Conservation (phyloP, 176 grass and related monocot species). For the Cymbopogon citratus region DNA sequence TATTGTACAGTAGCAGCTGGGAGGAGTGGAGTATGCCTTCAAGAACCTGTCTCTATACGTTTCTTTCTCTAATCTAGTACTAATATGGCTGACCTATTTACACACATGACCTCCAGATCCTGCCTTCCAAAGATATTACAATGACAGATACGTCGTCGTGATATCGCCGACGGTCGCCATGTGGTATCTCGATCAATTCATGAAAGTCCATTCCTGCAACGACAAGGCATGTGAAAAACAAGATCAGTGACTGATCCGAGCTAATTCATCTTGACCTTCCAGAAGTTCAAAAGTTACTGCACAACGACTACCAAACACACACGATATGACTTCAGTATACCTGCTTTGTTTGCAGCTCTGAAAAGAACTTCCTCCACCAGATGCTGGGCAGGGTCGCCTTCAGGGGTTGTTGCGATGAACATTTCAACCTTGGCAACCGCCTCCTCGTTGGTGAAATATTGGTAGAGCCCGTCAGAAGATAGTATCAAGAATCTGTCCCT, state of each 20-base stretch:
- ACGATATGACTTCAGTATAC: slow-evolving; percentile 31
- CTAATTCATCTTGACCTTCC: slow-evolving; percentile 15
- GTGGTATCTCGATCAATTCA: slow-evolving; percentile 88
- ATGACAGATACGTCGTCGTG: slow-evolving; percentile 93
- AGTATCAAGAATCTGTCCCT: slow-evolving; percentile 89
- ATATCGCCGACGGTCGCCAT: slow-evolving; percentile 79
- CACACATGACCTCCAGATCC: slow-evolving; percentile 92
- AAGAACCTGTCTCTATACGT: slow-evolving; percentile 42
- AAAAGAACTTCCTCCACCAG: slow-evolving; percentile 95
- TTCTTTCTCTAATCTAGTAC: slow-evolving; percentile 40
- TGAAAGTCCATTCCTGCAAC: slow-evolving; percentile 89
- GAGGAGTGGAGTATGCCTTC: slow-evolving; percentile 26
- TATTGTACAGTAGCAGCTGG: slow-evolving; percentile 42
- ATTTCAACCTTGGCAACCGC: slow-evolving; percentile 75
- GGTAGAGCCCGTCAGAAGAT: slow-evolving; percentile 94
- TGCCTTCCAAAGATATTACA: slow-evolving; percentile 90
- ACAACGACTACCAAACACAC: neutral
- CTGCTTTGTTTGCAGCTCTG: slow-evolving; percentile 89
- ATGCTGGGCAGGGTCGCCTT: slow-evolving; percentile 91
- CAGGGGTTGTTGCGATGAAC: slow-evolving; percentile 81
- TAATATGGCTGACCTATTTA: slow-evolving; percentile 62
- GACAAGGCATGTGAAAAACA: slow-evolving; percentile 22
- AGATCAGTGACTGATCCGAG: neutral
- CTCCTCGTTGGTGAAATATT: slow-evolving; percentile 97
- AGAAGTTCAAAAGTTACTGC: slow-evolving; percentile 30